These are phyloP conservation scores for Trichoderma afroharzianum DNA, from an alignment of 2,329 filamentous ascomycete genomes.

Conservation along the genomic window DNA sequence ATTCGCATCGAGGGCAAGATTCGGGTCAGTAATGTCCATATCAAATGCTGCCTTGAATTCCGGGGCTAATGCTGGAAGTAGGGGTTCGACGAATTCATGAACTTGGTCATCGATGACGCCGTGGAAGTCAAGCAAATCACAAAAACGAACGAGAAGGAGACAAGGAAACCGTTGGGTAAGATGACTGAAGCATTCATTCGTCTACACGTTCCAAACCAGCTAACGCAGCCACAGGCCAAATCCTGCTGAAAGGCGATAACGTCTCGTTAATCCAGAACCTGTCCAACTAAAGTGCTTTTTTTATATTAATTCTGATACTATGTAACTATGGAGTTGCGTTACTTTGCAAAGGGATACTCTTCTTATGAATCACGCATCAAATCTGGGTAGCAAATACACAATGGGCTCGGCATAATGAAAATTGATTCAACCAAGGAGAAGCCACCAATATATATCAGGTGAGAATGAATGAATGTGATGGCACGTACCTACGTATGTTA, in stretches of 20 bases:
- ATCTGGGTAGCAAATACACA: conserved; percentile 11
- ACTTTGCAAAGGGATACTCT: conserved; percentile 5
- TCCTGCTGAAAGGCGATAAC: conserved; percentile 84
- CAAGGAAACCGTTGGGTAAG: conserved; percentile 72
- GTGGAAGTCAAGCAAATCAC: conserved; percentile 84
- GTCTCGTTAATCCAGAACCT: conserved; percentile 72
- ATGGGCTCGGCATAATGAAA: conserved; percentile 11
- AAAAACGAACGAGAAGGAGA: conserved; percentile 73
- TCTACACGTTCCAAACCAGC: conserved; percentile 14
- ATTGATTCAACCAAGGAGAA: neutral
- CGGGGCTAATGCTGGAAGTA: conserved; percentile 33
- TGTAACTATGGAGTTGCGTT: conserved; percentile 7
- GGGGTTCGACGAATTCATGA: conserved; percentile 99
- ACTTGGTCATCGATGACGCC: conserved; percentile 92
- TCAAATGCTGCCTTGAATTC: too few species aligned
- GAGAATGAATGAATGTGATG: neutral
- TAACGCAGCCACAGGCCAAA: conserved; percentile 62
- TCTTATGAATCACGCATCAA: conserved; percentile 10
- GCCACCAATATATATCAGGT: neutral
- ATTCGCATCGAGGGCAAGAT: conserved; percentile 97
- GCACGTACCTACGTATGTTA: too few species aligned
- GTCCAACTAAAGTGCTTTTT: conserved; percentile 26
- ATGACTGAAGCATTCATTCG: neutral
- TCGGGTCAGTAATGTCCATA: conserved; percentile 56
- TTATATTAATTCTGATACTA: neutral